These are phyloP conservation scores for Saksenaea vasiformis DNA, from an alignment of 371 early-diverging fungal species.

Conservation along the genomic window DNA sequence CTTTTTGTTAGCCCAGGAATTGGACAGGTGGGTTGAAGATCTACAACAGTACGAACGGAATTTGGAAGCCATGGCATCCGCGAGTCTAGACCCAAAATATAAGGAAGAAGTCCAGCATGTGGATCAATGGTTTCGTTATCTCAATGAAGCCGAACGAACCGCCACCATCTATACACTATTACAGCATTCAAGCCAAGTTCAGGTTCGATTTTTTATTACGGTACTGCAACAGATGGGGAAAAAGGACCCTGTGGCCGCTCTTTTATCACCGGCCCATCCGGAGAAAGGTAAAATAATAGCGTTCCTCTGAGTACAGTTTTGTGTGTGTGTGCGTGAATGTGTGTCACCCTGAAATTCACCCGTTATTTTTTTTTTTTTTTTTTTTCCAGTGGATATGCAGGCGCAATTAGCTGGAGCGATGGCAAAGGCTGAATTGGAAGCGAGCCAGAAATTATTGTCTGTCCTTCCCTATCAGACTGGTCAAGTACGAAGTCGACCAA, in stretches of 20 bases:
- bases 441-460: conserved; percentile 54
- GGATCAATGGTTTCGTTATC: conserved; percentile 92
- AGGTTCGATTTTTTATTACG: conserved; percentile 90
- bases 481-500: conserved; percentile 32
- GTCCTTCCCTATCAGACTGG: conserved; percentile 60
- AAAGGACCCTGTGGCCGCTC: conserved; percentile 62
- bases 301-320: no score
- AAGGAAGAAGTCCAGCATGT: conserved; percentile 90
- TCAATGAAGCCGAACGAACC: conserved; percentile 90
- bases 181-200: conserved; percentile 88
- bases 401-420: conserved; percentile 60
- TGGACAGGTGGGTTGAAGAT: conserved; percentile 92
- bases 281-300: conserved; percentile 45
- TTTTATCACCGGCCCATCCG: conserved; percentile 52
- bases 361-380: conserved; percentile 11
- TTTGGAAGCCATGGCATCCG: conserved; percentile 92
- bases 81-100: conserved; percentile 87
- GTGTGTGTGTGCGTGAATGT: background rate
- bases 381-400: conserved; percentile 48
- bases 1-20: conserved; percentile 61
- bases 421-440: conserved; percentile 65
- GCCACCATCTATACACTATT: conserved; percentile 88
- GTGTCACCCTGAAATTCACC: background rate
- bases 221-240: conserved; percentile 89
- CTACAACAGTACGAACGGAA: conserved; percentile 87